phyloP scores from a whole-genome alignment of 352 stramenopile species.

The Phytophthora agathidicida region DNA sequence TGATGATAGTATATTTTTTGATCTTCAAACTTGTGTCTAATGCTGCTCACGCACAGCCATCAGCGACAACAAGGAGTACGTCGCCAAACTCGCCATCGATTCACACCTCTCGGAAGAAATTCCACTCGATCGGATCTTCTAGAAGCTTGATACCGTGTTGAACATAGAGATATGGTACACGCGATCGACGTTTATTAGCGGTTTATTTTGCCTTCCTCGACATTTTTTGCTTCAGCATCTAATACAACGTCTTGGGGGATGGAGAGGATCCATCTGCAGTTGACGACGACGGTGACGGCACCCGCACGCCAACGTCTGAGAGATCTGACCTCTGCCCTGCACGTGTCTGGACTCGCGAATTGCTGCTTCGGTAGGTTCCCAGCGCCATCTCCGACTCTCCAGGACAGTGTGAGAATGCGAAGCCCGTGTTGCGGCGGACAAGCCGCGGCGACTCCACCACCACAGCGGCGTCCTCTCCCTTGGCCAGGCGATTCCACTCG shows the following conservation, averaged over 20 bases:
- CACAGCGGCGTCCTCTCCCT: slow-evolving; percentile 65
- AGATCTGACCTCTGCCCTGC: slow-evolving; percentile 37
- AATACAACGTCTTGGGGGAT: slow-evolving; percentile 42
- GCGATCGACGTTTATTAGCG: slow-evolving; percentile 27
- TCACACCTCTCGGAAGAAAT: slow-evolving; percentile 71
- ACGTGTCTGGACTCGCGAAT: slow-evolving; percentile 21
- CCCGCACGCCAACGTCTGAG: slow-evolving; percentile 31
- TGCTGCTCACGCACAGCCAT: no score
- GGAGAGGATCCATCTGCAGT: slow-evolving; percentile 64
- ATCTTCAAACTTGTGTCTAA: no score
- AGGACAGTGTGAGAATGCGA: slow-evolving; percentile 85
- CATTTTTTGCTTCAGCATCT: no score
- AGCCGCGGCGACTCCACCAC: slow-evolving; percentile 73
- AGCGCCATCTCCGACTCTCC: slow-evolving; percentile 81
- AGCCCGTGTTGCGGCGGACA: slow-evolving; percentile 86
- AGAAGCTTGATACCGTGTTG: slow-evolving; percentile 3
- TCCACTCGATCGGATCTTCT: slow-evolving; percentile 72
- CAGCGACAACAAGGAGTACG: slow-evolving; percentile 84
- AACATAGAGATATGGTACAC: slow-evolving; percentile 35
- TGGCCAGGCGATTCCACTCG: slow-evolving; percentile 89
- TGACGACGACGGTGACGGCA: slow-evolving; percentile 54
- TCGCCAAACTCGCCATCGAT: slow-evolving; percentile 77
- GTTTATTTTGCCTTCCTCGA: slow-evolving; percentile 2
- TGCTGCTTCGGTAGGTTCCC: slow-evolving; percentile 39
- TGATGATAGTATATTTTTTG: no score